Base-by-base conservation (phyloP, 345 rosid species). In the Laguncularia racemosa region DNA sequence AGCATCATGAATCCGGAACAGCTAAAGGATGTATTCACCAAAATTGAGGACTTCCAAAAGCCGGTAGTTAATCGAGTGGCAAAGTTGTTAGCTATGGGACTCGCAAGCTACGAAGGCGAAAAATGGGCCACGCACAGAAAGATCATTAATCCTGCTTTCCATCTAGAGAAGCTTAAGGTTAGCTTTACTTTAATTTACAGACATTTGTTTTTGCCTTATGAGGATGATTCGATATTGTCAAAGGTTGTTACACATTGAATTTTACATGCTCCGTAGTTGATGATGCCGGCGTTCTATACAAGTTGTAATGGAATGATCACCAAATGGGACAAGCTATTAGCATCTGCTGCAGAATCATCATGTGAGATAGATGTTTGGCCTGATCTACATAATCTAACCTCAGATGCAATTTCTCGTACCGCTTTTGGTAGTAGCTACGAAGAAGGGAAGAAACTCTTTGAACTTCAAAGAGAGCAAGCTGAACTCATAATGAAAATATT, bases 151-250 rank as follows among this genome's bases (percentile, higher is more conserved):
- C 92, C 81, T 2, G 81, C 86, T 20, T 85, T 85, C 63, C 81
- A 82, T 65, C 59, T 56, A 46, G 80, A 82, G 54, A 85, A 82
- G 50, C 71, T 85, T 63, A 85, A 80, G 78, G 92, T 82, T 43
- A 50, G 20, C 6, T 14, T 47, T 47, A 13, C 6, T n/a, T n/a
- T n/a, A 14, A 14, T 47, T 47, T 14, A 14, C 28, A 23, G 5
- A 23, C 28, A 23, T 23, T 23, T 23, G 28, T 23, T 23, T 23
- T 23, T 23, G 28, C 4, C 28, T 23, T 23, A 23, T 23, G 28
- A 23, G 28, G 4, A 47, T 14, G 4, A n/a, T 2, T 4, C 4
- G 40, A 33, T 7, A 33, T 33, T 33, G 40, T 33, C 9, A 33
- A 33, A 33, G 6, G 40, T 7, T 33, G 9, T 33, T 33, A 10